Conservation (phyloP, 306 rosid species). For the Dicorynia guianensis region DNA sequence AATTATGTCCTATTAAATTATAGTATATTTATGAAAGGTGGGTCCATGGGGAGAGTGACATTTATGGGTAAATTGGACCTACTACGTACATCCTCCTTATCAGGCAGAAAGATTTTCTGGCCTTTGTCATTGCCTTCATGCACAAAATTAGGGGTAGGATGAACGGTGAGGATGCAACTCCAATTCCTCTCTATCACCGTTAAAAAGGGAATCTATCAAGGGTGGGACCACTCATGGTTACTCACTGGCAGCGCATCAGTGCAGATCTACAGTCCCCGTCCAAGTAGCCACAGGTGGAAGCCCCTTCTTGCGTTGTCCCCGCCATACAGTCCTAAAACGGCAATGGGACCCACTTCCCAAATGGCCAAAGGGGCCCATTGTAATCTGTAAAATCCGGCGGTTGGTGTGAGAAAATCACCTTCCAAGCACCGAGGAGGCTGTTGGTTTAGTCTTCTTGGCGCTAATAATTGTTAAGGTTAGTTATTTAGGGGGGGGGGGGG, state of each 20-base stretch:
- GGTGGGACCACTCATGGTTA: constrained; percentile 37
- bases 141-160: neutral
- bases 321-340: too few species aligned
- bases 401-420: neutral
- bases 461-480: neutral
- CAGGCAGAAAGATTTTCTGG: neutral
- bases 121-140: constrained; percentile 9
- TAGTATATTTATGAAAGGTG: too few species aligned
- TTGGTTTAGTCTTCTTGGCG: neutral
- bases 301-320: neutral
- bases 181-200: too few species aligned
- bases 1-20: too few species aligned
- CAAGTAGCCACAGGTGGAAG: constrained; percentile 30
- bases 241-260: neutral
- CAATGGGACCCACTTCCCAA: too few species aligned
- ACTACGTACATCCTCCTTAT: too few species aligned
- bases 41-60: too few species aligned
- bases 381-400: neutral
- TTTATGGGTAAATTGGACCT: too few species aligned
- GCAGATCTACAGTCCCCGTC: constrained; percentile 41
- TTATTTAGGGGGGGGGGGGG: neutral
- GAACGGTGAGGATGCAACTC: constrained; percentile 12
- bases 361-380: neutral
- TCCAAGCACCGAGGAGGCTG: neutral
- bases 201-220: too few species aligned